phyloP scores from a whole-genome alignment of 805 yeast species.

The Starmerella cellae region DNA sequence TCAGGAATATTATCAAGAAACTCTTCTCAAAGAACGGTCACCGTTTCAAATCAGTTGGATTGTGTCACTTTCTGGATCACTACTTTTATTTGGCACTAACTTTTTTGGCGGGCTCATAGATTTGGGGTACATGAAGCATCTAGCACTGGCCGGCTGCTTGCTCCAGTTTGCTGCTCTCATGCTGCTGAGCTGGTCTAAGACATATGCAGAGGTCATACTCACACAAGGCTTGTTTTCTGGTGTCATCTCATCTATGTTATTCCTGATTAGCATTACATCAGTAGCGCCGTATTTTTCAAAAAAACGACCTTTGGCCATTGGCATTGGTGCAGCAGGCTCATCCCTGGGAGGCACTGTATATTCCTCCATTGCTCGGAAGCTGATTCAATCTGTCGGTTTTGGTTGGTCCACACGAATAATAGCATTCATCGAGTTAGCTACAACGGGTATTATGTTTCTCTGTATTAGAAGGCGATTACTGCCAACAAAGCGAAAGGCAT shows the following conservation, averaged over 20 bases:
- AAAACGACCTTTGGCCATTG: conserved; percentile 35
- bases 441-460: conserved; percentile 20
- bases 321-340: conserved; percentile 39
- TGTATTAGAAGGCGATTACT: conserved; percentile 24
- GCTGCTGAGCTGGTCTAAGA: conserved; percentile 28
- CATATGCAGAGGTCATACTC: conserved; percentile 39
- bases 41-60: conserved; percentile 22
- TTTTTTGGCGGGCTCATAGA: conserved; percentile 26
- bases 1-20: conserved; percentile 19
- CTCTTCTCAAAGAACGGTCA: conserved; percentile 5
- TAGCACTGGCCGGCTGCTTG: conserved; percentile 21
- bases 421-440: conserved; percentile 33
- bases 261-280: conserved; percentile 35
- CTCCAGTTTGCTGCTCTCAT: conserved; percentile 22
- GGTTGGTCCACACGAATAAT: conserved; percentile 41
- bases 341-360: conserved; percentile 40
- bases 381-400: conserved; percentile 36
- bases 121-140: conserved; percentile 20
- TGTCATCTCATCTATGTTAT: conserved; percentile 32
- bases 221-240: conserved; percentile 41
- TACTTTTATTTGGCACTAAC: conserved; percentile 16
- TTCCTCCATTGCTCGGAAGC: conserved; percentile 35
- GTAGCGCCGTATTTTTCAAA: conserved; percentile 35
- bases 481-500: conserved; percentile 22
- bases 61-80: conserved; percentile 15